Percentiles rank a stretch among this genome's conserved stretches.
These are phyloP conservation scores for Prunus mira DNA, from an alignment of 306 rosid species.

Conservation along the genomic window DNA sequence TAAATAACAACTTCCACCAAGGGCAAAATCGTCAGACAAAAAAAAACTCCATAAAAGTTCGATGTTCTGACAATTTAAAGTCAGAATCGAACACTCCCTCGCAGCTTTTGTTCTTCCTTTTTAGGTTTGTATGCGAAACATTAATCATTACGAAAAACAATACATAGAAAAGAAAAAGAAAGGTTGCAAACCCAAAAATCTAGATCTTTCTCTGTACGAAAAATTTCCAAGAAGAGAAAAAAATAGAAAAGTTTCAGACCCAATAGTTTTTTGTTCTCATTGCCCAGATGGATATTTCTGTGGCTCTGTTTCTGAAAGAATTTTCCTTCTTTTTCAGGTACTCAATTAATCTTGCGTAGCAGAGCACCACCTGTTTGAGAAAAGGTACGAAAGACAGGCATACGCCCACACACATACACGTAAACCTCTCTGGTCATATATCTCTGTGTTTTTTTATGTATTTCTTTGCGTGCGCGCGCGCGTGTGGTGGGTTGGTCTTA, in stretches of 20 bases:
- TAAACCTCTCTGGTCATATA: background rate
- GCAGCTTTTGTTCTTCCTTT: conserved; percentile 27
- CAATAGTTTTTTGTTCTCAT: conserved; percentile 2
- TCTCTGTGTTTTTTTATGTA: background rate
- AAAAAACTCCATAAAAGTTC: conserved; percentile 7
- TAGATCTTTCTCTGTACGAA: conserved; percentile 17
- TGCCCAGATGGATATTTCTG: conserved; percentile 13
- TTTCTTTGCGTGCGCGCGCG: background rate
- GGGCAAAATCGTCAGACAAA: conserved; percentile 23
- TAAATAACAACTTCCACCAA: background rate
- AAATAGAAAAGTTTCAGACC: background rate
- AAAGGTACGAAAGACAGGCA: conserved; percentile 15
- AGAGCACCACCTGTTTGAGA: conserved; percentile 2
- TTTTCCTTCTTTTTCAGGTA: conserved; percentile 18
- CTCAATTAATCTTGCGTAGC: background rate
- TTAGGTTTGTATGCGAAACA: conserved; percentile 23
- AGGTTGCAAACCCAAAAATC: conserved; percentile 7
- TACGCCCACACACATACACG: background rate
- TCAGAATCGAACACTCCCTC: conserved; percentile 31
- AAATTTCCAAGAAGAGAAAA: background rate
- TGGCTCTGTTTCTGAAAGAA: conserved; percentile 8
- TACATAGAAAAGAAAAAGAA: background rate
- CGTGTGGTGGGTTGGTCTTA: background rate
- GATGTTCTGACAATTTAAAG: conserved; percentile 28
- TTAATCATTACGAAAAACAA: conserved; percentile 19